Evolutionary conservation across 1,284 basidiomycete genomes (phyloP).

Genomic region (Leccinum pachyderme): DNA sequence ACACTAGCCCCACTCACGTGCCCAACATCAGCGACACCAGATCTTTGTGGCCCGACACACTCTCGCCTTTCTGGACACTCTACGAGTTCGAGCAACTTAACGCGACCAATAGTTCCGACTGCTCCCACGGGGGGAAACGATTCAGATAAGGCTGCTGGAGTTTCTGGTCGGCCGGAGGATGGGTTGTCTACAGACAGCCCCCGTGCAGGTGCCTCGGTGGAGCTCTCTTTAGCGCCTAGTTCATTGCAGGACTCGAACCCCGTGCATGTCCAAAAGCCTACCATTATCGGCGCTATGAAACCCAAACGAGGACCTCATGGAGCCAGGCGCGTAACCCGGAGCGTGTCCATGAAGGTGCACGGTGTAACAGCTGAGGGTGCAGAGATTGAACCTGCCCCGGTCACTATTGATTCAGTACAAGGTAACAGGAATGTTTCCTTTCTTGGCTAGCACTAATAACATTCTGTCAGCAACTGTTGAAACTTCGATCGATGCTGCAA

Average conservation of each 20-base stretch:
- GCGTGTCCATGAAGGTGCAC: slow-evolving; percentile 28
- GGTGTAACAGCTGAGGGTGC: slow-evolving; percentile 1
- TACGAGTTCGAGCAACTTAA: background rate
- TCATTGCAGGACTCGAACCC: background rate
- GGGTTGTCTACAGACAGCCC: background rate
- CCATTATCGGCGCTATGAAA: slow-evolving; percentile 13
- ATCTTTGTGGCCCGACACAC: background rate
- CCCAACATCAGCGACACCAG: background rate
- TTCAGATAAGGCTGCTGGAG: background rate
- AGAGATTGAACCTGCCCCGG: background rate
- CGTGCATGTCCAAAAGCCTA: background rate
- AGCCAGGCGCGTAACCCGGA: slow-evolving; percentile 27
- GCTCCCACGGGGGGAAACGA: background rate
- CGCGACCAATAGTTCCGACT: slow-evolving; percentile 4
- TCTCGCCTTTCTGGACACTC: background rate
- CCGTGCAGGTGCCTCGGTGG: background rate
- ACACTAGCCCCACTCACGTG: slow-evolving; percentile 1
- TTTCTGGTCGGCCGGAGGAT: background rate
- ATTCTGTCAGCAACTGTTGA: slow-evolving; percentile 1
- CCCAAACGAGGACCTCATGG: slow-evolving; percentile 14
- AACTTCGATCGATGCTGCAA: background rate
- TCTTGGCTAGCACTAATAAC: slow-evolving; percentile 1
- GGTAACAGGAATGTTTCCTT: slow-evolving; percentile 2
- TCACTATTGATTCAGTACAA: background rate
- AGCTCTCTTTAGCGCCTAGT: background rate